Evolutionary conservation across 2,329 filamentous ascomycete genomes (phyloP).

Genomic region (Dactylonectria macrodidyma): DNA sequence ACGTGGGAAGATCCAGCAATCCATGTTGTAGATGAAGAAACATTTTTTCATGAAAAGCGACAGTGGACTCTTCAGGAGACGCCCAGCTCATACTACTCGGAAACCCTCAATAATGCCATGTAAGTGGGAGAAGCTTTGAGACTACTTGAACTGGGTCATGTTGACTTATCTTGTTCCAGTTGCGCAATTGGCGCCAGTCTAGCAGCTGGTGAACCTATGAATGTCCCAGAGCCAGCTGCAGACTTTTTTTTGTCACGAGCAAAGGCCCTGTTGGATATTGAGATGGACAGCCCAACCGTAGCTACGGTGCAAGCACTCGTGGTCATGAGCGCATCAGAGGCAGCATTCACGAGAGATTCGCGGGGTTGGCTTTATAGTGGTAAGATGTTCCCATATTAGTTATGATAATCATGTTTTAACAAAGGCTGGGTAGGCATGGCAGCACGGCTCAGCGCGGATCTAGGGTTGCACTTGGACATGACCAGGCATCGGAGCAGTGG

Average conservation of each 20-base stretch:
- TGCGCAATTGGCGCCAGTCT: constrained; percentile 35
- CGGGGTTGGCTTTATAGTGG: constrained; percentile 46
- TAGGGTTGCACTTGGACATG: constrained; percentile 38
- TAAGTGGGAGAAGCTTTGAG: constrained; percentile 2
- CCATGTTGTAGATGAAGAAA: constrained; percentile 42
- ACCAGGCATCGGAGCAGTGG: constrained; percentile 19
- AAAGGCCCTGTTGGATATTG: constrained; percentile 42
- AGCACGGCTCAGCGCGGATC: constrained; percentile 30
- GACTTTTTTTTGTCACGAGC: constrained; percentile 42
- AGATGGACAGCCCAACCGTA: constrained; percentile 42
- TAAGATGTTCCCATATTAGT: neutral
- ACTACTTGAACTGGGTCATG: neutral
- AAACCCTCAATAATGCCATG: constrained; percentile 46
- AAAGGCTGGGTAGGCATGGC: constrained; percentile 30
- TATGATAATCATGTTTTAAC: neutral
- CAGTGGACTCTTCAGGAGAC: constrained; percentile 6
- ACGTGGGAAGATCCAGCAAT: constrained; percentile 44
- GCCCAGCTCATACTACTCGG: constrained; percentile 41
- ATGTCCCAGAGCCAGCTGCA: constrained; percentile 16
- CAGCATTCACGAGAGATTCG: constrained; percentile 38
- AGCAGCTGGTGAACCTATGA: constrained; percentile 1
- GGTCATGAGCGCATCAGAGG: constrained; percentile 41
- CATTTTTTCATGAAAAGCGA: constrained; percentile 36
- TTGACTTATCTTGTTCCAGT: constrained; percentile 4
- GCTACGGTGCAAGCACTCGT: constrained; percentile 43